These are phyloP conservation scores for Rubroboletus pulcherrimus DNA, from an alignment of 768 basidiomycete genomes.

Conservation along the genomic window DNA sequence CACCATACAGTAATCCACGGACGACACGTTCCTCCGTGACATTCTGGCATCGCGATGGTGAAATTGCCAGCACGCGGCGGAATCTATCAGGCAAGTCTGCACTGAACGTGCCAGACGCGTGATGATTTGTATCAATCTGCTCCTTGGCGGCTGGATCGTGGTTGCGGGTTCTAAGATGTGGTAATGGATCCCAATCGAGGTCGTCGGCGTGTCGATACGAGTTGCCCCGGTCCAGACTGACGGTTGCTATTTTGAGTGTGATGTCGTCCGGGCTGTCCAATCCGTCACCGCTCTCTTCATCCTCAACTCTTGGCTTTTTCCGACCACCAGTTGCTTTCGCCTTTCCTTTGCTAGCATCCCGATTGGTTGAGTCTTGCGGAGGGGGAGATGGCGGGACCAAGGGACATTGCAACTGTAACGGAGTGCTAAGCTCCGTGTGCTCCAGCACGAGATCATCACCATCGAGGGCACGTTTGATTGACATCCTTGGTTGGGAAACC, in stretches of 20 bases:
- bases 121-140: slow-evolving; percentile 28
- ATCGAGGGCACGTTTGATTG: slow-evolving; percentile 44
- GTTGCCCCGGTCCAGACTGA: slow-evolving; percentile 14
- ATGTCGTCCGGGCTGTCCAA: slow-evolving; percentile 17
- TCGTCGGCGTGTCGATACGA: slow-evolving; percentile 9
- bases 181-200: slow-evolving; percentile 31
- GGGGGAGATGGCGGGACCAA: slow-evolving; percentile 74
- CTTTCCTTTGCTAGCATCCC: slow-evolving; percentile 39
- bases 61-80: slow-evolving; percentile 60
- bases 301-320: slow-evolving; percentile 50
- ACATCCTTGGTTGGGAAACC: slow-evolving; percentile 22
- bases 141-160: slow-evolving; percentile 15
- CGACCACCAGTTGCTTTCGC: slow-evolving; percentile 33
- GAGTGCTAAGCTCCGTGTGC: not conserved
- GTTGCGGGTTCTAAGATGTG: slow-evolving; percentile 21
- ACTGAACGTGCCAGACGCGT: slow-evolving; percentile 40
- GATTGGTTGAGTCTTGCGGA: slow-evolving; percentile 31
- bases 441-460: slow-evolving; percentile 24
- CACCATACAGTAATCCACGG: slow-evolving; percentile 57
- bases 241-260: slow-evolving; percentile 20
- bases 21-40: slow-evolving; percentile 52
- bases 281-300: slow-evolving; percentile 27
- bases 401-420: slow-evolving; percentile 20
- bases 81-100: slow-evolving; percentile 66
- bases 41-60: slow-evolving; percentile 40